phyloP scores from a whole-genome alignment of 306 rosid genomes.

The Citrullus colocynthis region DNA sequence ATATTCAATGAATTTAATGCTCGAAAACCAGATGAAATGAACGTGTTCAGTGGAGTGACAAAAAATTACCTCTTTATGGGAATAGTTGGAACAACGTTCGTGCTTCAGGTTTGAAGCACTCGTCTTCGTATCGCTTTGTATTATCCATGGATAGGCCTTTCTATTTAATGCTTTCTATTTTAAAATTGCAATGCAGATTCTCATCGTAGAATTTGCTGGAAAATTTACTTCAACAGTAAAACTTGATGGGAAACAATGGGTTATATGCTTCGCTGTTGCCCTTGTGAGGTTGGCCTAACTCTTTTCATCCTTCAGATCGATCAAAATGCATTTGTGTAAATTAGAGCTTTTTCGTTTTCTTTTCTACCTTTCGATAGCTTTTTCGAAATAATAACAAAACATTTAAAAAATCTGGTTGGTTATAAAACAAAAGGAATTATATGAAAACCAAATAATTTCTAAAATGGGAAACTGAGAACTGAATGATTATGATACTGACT shows the following conservation, averaged over 20 bases:
- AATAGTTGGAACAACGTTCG: slow-evolving; percentile 53
- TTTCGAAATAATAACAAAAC: neutral
- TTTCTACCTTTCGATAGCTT: neutral
- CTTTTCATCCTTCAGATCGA: neutral
- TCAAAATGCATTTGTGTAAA: neutral
- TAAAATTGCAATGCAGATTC: slow-evolving; percentile 29
- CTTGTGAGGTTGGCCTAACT: slow-evolving; percentile 38
- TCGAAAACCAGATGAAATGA: slow-evolving; percentile 77
- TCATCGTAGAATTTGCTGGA: slow-evolving; percentile 75
- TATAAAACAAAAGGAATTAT: neutral
- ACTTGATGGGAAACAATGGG: slow-evolving; percentile 59
- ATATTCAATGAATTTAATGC: slow-evolving; percentile 90
- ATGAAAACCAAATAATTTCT: neutral
- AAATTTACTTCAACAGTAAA: slow-evolving; percentile 53
- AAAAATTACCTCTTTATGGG: slow-evolving; percentile 61
- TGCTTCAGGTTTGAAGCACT: slow-evolving; percentile 55
- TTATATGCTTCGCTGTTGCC: slow-evolving; percentile 40
- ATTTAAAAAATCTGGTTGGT: neutral
- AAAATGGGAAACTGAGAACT: neutral
- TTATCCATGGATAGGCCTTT: neutral
- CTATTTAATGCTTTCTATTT: neutral
- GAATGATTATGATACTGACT: neutral
- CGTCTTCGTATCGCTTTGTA: neutral
- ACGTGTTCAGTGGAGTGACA: slow-evolving; percentile 68
- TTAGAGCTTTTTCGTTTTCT: neutral